Evolutionary conservation across 352 stramenopile genomes (phyloP).

Genomic region (Saprolegnia parasitica): DNA sequence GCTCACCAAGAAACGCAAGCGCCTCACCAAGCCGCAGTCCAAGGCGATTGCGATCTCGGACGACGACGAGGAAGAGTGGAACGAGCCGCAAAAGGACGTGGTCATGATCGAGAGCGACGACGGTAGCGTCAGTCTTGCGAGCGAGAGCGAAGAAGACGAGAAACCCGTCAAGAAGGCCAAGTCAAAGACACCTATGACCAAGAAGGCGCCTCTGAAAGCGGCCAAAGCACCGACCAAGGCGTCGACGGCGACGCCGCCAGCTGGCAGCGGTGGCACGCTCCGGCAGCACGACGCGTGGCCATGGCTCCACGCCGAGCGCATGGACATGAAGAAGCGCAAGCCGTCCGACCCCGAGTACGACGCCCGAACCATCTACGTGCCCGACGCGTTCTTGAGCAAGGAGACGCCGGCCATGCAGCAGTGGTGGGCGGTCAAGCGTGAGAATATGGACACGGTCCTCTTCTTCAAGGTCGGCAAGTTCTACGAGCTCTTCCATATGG

Average conservation of each 20-base stretch:
- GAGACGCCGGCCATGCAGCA: conserved; percentile 95
- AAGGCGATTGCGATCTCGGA: conserved; percentile 45
- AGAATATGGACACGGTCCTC: conserved; percentile 97
- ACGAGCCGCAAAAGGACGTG: conserved; percentile 45
- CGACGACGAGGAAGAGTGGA: conserved; percentile 42
- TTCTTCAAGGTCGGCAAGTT: conserved; percentile 99
- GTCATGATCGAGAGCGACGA: conserved; percentile 39
- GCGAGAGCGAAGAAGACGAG: conserved; percentile 42
- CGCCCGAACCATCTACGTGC: conserved; percentile 88
- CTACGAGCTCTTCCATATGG: conserved; percentile 97
- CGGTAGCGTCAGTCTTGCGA: conserved; percentile 40
- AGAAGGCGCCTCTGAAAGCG: conserved; percentile 33
- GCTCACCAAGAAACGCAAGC: conserved; percentile 33
- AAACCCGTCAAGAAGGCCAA: conserved; percentile 24
- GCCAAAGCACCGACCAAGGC: conserved; percentile 30
- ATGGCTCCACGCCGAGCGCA: conserved; percentile 84
- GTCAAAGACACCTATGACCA: conserved; percentile 30
- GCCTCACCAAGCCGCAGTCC: conserved; percentile 31
- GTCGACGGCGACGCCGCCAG: conserved; percentile 40
- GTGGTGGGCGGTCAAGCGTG: conserved; percentile 98
- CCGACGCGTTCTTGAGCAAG: conserved; percentile 80
- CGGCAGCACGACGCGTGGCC: conserved; percentile 86
- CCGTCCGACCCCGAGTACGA: conserved; percentile 88
- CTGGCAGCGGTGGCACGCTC: conserved; percentile 48
- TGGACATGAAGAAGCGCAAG: conserved; percentile 84